Evolutionary conservation across 768 basidiomycete species (phyloP), one percentile per base, ranked within the genome.

Genomic region (Mycena venus): DNA sequence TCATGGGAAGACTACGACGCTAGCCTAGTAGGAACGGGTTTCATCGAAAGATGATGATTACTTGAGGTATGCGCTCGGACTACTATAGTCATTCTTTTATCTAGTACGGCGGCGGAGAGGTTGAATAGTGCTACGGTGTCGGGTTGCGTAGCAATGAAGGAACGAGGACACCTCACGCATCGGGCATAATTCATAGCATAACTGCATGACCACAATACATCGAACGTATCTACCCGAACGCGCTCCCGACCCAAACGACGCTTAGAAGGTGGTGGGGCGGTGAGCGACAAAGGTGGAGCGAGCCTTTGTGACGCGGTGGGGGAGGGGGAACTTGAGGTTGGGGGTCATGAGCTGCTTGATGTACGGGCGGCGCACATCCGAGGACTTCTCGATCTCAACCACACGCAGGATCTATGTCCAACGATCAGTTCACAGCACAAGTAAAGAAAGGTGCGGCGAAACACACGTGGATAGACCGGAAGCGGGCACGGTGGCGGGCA

Each of bases 401-500:
- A 99, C 97, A 78, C 98, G 96, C 85, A 99, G 94, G 84, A 99
- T 97, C 96, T 99, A 51, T 31, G 29, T 32, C 11, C 60, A 12
- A 32, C 47, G 19, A 23, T 64, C 34, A 7, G 29, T 31, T 19
- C 19, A 23, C 29, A 38, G n/a, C 31, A 32, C 11, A 17, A n/a
- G 53, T 19, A 27, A 61, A 5, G 17, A 1, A 5, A 21, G 12
- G 32, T 56, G 4, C 15, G 8, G 0, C 31, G 71, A 14, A 58
- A 82, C 95, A 76, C 79, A 97, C 96, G 86, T 98, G 97, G 85
- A 99, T 97, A 53, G 96, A 99, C 86, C 98, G 92, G 94, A 99
- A 99, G 84, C 98, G 96, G 77, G 98, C 98, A 87, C 98, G 96
- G 86, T 99, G 98, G 79, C 97, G 91, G 75, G 98, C 97, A 81